These are phyloP conservation scores for Trichoderma guizhouense DNA, from an alignment of 2,329 filamentous ascomycete species.

Conservation along the genomic window DNA sequence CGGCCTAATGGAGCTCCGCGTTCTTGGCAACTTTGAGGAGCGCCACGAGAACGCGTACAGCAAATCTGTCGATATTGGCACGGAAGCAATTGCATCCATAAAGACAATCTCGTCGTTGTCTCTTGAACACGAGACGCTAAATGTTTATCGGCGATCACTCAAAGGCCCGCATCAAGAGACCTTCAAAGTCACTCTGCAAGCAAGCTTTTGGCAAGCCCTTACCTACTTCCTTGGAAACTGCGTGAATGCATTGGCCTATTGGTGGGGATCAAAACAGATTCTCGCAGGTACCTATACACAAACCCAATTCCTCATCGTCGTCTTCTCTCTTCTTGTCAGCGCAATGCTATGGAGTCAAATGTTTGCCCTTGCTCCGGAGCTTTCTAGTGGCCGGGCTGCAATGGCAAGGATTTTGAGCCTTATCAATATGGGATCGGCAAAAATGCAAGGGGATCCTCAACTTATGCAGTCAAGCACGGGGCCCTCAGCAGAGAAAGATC, in stretches of 20 bases:
- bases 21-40: slow-evolving; percentile 55
- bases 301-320: slow-evolving; percentile 61
- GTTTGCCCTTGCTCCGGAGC: slow-evolving; percentile 62
- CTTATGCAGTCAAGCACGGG: too few species aligned
- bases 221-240: slow-evolving; percentile 51
- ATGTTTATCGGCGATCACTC: slow-evolving; percentile 39
- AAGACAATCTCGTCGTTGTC: slow-evolving; percentile 55
- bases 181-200: slow-evolving; percentile 27
- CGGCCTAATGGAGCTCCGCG: slow-evolving; percentile 60
- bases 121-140: slow-evolving; percentile 33
- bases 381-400: slow-evolving; percentile 55
- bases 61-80: slow-evolving; percentile 57
- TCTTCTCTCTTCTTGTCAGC: slow-evolving; percentile 59
- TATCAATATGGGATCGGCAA: slow-evolving; percentile 23
- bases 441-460: not conserved
- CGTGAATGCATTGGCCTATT: slow-evolving; percentile 62
- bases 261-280: slow-evolving; percentile 64
- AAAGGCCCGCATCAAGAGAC: slow-evolving; percentile 41
- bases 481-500: not conserved
- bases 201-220: slow-evolving; percentile 47
- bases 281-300: slow-evolving; percentile 52
- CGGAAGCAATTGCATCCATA: slow-evolving; percentile 60
- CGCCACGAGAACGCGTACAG: slow-evolving; percentile 58
- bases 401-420: slow-evolving; percentile 44
- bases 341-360: slow-evolving; percentile 62